These are phyloP conservation scores for Venturia aucupariae DNA, from an alignment of 2,329 filamentous ascomycete species.

Conservation along the genomic window DNA sequence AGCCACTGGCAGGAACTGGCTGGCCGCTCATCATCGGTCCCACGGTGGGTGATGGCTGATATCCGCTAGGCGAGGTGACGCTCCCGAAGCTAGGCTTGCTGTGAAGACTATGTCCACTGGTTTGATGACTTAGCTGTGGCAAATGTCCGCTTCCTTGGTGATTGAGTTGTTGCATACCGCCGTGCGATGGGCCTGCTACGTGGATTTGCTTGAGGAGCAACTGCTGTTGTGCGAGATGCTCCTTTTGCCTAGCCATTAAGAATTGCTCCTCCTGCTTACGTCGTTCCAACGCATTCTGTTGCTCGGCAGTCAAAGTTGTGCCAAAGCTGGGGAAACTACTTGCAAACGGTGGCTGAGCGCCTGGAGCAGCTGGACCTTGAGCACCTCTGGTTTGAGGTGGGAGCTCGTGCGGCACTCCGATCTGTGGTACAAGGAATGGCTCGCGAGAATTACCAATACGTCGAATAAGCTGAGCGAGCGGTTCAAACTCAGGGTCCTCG, in stretches of 20 bases:
- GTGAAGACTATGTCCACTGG: constrained; percentile 89
- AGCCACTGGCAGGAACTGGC: constrained; percentile 42
- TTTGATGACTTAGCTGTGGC: constrained; percentile 53
- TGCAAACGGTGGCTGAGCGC: constrained; percentile 70
- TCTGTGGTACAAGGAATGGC: constrained; percentile 94
- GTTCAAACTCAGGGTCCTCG: constrained; percentile 90
- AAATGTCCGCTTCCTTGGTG: constrained; percentile 57
- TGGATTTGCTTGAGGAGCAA: constrained; percentile 64
- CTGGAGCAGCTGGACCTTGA: constrained; percentile 25
- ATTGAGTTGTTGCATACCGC: constrained; percentile 50
- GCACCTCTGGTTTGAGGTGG: constrained; percentile 36
- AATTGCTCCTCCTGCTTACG: constrained; percentile 98
- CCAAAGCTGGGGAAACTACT: constrained; percentile 94
- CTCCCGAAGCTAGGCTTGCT: constrained; percentile 95
- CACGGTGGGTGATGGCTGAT: constrained; percentile 51
- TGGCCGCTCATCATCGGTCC: constrained; percentile 38
- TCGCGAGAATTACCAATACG: constrained; percentile 96
- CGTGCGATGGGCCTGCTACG: constrained; percentile 43
- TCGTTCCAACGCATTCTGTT: constrained; percentile 93
- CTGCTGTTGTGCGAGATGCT: constrained; percentile 82
- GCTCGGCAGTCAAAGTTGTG: constrained; percentile 89
- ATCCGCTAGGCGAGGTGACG: constrained; percentile 76
- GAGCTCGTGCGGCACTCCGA: constrained; percentile 84
- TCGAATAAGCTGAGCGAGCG: constrained; percentile 84
- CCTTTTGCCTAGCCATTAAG: constrained; percentile 89